These are phyloP conservation scores for Austroboletus festivus DNA, from an alignment of 768 basidiomycete genomes.

Conservation along the genomic window DNA sequence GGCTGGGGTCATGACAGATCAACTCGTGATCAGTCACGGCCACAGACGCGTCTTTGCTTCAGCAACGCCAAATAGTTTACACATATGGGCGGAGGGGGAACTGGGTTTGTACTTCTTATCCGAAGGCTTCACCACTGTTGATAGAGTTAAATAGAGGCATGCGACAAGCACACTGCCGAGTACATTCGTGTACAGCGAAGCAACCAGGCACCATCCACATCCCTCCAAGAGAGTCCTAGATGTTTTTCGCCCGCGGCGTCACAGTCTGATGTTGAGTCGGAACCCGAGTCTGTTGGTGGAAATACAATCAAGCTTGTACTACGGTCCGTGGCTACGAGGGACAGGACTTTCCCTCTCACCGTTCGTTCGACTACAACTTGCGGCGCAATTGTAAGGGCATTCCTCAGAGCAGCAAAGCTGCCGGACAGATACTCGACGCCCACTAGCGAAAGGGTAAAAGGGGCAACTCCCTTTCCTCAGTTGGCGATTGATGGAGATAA, in stretches of 20 bases:
- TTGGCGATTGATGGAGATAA: constrained; percentile 71
- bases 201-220: constrained; percentile 25
- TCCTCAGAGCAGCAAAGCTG: constrained; percentile 65
- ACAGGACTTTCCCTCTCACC: constrained; percentile 57
- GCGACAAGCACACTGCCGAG: constrained; percentile 58
- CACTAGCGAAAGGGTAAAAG: constrained; percentile 36
- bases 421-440: constrained; percentile 49
- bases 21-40: constrained; percentile 59
- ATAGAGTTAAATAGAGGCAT: constrained; percentile 50
- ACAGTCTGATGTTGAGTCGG: constrained; percentile 29
- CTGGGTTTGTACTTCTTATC: constrained; percentile 46
- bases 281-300: constrained; percentile 35
- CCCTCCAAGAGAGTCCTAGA: constrained; percentile 2
- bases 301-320: constrained; percentile 65
- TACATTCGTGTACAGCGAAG: constrained; percentile 49
- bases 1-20: constrained; percentile 45
- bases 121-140: constrained; percentile 3
- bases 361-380: constrained; percentile 77
- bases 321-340: constrained; percentile 49
- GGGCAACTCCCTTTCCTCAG: constrained; percentile 22
- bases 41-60: constrained; percentile 66
- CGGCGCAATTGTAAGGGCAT: constrained; percentile 71
- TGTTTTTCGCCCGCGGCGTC: constrained; percentile 21
- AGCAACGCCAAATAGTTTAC: constrained; percentile 61
- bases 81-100: constrained; percentile 65